Evolutionary conservation across 108 stramenopile species (phyloP).

Genomic region (Licmophora abbreviata): DNA sequence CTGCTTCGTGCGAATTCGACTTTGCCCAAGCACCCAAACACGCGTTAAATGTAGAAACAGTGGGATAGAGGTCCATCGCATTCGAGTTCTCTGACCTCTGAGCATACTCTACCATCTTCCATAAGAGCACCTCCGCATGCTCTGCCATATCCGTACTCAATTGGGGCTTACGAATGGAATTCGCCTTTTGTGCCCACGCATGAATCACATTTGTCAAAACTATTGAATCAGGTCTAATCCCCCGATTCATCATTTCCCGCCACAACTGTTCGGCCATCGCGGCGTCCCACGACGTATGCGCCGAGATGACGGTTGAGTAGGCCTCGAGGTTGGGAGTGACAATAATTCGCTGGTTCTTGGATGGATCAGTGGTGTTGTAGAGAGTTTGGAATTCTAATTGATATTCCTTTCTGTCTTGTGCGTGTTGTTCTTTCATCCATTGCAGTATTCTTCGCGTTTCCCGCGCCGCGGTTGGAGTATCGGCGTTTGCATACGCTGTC

Average conservation of each 20-base stretch:
- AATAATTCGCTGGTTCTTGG: conserved; percentile 21
- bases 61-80: background rate
- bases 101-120: conserved; percentile 14
- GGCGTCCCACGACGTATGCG: conserved; percentile 15
- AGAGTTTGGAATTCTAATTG: conserved; percentile 21
- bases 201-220: conserved; percentile 19
- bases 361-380: conserved; percentile 15
- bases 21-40: conserved; percentile 34
- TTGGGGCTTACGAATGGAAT: conserved; percentile 11
- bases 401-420: conserved; percentile 22
- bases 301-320: conserved; percentile 34
- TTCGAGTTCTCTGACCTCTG: background rate
- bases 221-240: background rate
- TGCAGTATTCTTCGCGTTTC: conserved; percentile 25
- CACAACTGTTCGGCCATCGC: conserved; percentile 12
- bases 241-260: background rate
- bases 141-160: conserved; percentile 21
- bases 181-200: conserved; percentile 20
- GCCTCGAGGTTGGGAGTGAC: conserved; percentile 34
- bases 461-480: conserved; percentile 8
- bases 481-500: conserved; percentile 22
- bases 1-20: conserved; percentile 11
- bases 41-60: conserved; percentile 32
- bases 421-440: conserved; percentile 22
- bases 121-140: conserved; percentile 30